Conservation (phyloP, 2,329 filamentous ascomycete genomes). For the Colletotrichum higginsianum region DNA sequence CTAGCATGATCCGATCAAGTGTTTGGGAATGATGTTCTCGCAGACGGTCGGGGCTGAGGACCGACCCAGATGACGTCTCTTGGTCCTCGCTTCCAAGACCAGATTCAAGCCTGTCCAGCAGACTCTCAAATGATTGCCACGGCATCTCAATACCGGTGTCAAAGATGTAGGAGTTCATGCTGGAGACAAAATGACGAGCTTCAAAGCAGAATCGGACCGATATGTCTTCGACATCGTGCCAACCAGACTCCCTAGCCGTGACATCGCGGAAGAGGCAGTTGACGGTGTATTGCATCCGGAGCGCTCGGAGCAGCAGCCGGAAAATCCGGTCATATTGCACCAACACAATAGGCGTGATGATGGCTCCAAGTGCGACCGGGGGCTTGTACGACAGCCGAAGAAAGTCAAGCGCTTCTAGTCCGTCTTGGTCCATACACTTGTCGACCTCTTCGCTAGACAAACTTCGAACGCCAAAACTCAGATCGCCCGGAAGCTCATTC, state of each 20-base stretch:
- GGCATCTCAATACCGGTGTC: conserved; percentile 81
- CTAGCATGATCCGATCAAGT: conserved; percentile 82
- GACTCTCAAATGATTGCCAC: conserved; percentile 80
- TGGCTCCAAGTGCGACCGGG: conserved; percentile 76
- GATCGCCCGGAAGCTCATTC: conserved; percentile 73
- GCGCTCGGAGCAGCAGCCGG: conserved; percentile 80
- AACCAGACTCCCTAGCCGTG: conserved; percentile 55
- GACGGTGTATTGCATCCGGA: conserved; percentile 84
- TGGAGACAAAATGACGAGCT: conserved; percentile 83
- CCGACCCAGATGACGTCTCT: conserved; percentile 56
- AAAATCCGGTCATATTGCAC: conserved; percentile 90
- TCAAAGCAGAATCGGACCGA: conserved; percentile 78
- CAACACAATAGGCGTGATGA: conserved; percentile 80
- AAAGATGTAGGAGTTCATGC: conserved; percentile 83
- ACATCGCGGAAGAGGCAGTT: conserved; percentile 75
- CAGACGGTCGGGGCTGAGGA: conserved; percentile 76
- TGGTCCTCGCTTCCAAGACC: conserved; percentile 64
- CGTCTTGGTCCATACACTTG: conserved; percentile 85
- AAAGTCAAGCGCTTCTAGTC: conserved; percentile 93
- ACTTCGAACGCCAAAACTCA: conserved; percentile 89
- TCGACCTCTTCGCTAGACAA: conserved; percentile 84
- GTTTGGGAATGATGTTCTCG: conserved; percentile 79
- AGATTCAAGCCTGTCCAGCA: conserved; percentile 74
- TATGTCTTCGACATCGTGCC: conserved; percentile 54
- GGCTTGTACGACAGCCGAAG: conserved; percentile 88